Base-by-base conservation (phyloP, 805 yeast genomes). In the Brettanomyces anomalus region DNA sequence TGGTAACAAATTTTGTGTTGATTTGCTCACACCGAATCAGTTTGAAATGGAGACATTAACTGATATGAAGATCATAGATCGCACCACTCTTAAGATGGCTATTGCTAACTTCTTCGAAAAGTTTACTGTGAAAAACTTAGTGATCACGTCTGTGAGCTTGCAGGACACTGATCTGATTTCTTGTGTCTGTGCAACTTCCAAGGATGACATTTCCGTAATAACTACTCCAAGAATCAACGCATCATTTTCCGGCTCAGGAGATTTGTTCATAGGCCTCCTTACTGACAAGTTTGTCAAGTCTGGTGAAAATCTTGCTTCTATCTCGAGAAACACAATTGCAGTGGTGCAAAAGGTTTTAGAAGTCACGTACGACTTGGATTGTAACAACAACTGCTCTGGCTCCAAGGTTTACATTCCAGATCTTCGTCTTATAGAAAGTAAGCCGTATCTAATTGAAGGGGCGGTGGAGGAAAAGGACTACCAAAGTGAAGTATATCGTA, bases 211-310 rank as follows among this genome's bases (percentile, higher is more conserved):
- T 4, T 68, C 70, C 41, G 58, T 60, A 34, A 64, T 68, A 37
- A 66, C 67, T 19, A 70, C 79, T 2, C 64, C 68, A 4, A 61
- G 64, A 49, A 73, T 83, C 11, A 62, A 72, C 17, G 85, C 87
- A 8, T 62, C 67, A 2, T 83, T 82, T 56, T 79, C 77, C 34
- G 93, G 93, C 1, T 74, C 85, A 45, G 93, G 93, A 2, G 93
- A 84, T 55, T 60, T 84, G 15, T 81, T 83, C 56, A 67, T 79
- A 3, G 87, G 81, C 1, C 54, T 84, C 14, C 49, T 83, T 16
- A 68, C 81, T 3, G 75, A 81, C 49, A 58, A 66, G 2, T 70
- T 71, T 48, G 64, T 64, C 43, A 58, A 64, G 49, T 56, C 55
- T 43, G 40, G 47, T 1, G 46, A 48, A 0, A 44, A 64, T 4